phyloP scores from a whole-genome alignment of 2,329 filamentous ascomycete genomes.

The Neofusicoccum umdonicola region DNA sequence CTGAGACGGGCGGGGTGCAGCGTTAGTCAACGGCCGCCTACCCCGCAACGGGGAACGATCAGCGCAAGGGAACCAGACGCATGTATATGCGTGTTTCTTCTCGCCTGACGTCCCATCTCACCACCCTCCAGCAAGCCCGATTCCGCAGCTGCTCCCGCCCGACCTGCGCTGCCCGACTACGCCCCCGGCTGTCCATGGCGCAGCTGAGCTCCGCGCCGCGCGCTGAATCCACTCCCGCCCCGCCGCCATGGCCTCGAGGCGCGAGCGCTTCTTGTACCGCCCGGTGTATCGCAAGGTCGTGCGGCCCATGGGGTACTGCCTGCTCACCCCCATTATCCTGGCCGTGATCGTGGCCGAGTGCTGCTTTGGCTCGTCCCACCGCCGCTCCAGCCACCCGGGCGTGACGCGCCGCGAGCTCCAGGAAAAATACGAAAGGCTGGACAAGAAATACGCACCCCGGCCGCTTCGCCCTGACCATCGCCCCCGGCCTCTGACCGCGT shows the following conservation, averaged over 20 bases:
- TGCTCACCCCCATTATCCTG: not conserved
- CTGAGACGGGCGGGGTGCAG: not conserved
- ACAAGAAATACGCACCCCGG: not conserved
- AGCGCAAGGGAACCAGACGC: not conserved
- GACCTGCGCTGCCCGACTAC: too few species aligned
- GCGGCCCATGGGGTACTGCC: not conserved
- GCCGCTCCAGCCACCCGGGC: too few species aligned
- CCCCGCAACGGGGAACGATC: not conserved
- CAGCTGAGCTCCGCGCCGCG: too few species aligned
- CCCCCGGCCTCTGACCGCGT: not conserved
- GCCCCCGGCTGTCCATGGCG: too few species aligned
- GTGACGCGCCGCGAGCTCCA: too few species aligned
- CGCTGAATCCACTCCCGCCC: not conserved
- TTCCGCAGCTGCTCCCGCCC: not conserved
- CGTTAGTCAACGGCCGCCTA: not conserved
- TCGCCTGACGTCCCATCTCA: not conserved
- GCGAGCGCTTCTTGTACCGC: not conserved
- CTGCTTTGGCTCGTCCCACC: not conserved
- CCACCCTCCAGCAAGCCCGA: not conserved
- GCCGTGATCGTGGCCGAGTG: not conserved
- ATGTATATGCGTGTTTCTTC: not conserved
- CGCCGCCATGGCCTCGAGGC: not conserved
- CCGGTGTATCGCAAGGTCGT: not conserved
- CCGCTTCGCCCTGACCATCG: not conserved
- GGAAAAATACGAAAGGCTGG: not conserved